These are phyloP conservation scores for Pseudocercospora pini-densiflorae DNA, from an alignment of 2,329 filamentous ascomycete genomes.

Conservation along the genomic window DNA sequence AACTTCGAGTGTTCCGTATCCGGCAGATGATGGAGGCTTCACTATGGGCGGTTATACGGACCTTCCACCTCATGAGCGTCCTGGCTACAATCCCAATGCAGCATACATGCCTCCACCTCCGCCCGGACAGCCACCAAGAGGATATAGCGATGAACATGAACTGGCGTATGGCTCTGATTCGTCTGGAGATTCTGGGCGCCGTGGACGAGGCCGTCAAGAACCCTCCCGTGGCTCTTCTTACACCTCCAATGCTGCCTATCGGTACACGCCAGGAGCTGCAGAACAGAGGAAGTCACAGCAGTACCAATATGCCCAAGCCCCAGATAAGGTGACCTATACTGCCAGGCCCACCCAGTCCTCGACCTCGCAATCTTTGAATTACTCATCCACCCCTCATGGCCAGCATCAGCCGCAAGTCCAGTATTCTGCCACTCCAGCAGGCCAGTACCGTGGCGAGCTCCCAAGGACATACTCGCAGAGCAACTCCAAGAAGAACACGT, in stretches of 20 bases:
- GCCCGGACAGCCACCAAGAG: slow-evolving; percentile 8
- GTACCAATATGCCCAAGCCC: slow-evolving; percentile 46
- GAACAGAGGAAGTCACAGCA: slow-evolving; percentile 31
- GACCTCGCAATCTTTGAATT: slow-evolving; percentile 8
- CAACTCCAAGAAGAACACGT: slow-evolving; percentile 17
- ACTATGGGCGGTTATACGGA: slow-evolving; percentile 52
- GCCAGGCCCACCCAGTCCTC: slow-evolving; percentile 37
- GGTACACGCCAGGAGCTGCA: slow-evolving; percentile 29
- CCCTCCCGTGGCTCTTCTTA: slow-evolving; percentile 28
- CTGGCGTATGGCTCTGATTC: slow-evolving; percentile 38
- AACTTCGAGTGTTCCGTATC: slow-evolving; percentile 32
- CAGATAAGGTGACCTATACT: slow-evolving; percentile 50
- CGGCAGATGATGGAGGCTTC: slow-evolving; percentile 38
- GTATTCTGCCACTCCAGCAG: slow-evolving; percentile 24
- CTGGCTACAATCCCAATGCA: slow-evolving; percentile 39
- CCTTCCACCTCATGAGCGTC: slow-evolving; percentile 50
- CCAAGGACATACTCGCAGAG: slow-evolving; percentile 29
- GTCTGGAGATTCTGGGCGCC: slow-evolving; percentile 17
- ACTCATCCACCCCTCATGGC: slow-evolving; percentile 26
- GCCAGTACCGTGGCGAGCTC: slow-evolving; percentile 26
- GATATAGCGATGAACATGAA: slow-evolving; percentile 35
- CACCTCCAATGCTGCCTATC: slow-evolving; percentile 26
- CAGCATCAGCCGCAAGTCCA: slow-evolving; percentile 20
- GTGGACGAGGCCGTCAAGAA: slow-evolving; percentile 15
- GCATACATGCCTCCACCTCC: slow-evolving; percentile 24